These are phyloP conservation scores for Phaffomyces thermotolerans DNA, from an alignment of 805 yeast genomes.

Conservation along the genomic window DNA sequence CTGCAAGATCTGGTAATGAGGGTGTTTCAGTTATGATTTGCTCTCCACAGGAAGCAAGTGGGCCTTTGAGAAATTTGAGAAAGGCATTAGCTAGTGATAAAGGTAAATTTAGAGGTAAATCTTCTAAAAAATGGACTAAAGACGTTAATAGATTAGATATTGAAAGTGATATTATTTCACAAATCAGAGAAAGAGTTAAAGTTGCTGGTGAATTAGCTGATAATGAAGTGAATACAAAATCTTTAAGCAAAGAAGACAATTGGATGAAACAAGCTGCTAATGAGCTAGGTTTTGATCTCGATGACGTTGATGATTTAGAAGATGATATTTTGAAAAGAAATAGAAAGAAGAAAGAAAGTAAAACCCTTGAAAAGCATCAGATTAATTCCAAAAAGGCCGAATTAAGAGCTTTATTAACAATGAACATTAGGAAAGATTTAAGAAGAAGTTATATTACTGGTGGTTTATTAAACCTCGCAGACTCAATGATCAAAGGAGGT, in stretches of 20 bases:
- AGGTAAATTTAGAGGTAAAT: constrained; percentile 23
- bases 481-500: constrained; percentile 58
- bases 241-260: constrained; percentile 57
- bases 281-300: constrained; percentile 75
- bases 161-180: constrained; percentile 65
- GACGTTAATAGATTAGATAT: constrained; percentile 67
- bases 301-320: constrained; percentile 50
- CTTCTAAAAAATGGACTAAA: constrained; percentile 39
- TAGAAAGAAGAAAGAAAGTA: constrained; percentile 46
- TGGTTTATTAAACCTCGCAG: constrained; percentile 73
- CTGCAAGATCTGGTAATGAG: constrained; percentile 90
- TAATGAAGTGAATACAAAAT: constrained; percentile 50
- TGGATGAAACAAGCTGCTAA: constrained; percentile 92
- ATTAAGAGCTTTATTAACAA: constrained; percentile 42
- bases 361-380: constrained; percentile 46
- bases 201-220: constrained; percentile 75
- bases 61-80: constrained; percentile 74
- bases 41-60: constrained; percentile 89
- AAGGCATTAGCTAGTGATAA: constrained; percentile 39
- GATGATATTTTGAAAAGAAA: constrained; percentile 61
- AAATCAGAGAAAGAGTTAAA: constrained; percentile 59
- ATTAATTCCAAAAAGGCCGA: constrained; percentile 34
- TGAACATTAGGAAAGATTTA: constrained; percentile 53
- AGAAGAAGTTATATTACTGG: constrained; percentile 74
- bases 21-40: constrained; percentile 95